Evolutionary conservation across 495 filamentous ascomycete species (phyloP).

Genomic region (Penicillium turbatum): DNA sequence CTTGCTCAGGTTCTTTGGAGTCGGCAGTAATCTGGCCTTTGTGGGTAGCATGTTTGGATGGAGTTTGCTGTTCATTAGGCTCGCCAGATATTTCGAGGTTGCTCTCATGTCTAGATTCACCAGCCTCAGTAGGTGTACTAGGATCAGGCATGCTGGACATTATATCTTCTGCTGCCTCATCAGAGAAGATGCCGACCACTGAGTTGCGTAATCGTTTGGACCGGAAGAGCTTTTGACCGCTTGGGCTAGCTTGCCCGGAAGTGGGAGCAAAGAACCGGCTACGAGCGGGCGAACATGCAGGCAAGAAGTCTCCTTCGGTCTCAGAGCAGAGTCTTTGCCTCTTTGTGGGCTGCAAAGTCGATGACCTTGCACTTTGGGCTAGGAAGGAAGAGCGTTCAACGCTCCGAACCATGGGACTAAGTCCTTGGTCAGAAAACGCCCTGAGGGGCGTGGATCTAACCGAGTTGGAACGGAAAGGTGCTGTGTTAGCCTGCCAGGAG

Average conservation of each 20-base stretch:
- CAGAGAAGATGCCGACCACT: constrained; percentile 58
- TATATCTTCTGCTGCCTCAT: constrained; percentile 61
- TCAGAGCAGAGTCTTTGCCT: constrained; percentile 59
- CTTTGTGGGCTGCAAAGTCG: constrained; percentile 52
- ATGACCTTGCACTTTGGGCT: constrained; percentile 38
- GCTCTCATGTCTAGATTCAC: constrained; percentile 23
- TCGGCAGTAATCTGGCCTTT: not conserved
- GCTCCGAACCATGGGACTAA: constrained; percentile 39
- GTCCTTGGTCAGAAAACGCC: constrained; percentile 33
- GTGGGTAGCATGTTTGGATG: not conserved
- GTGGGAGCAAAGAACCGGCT: constrained; percentile 57
- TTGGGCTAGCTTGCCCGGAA: constrained; percentile 46
- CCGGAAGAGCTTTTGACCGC: constrained; percentile 40
- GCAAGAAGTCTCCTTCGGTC: constrained; percentile 39
- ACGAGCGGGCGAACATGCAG: constrained; percentile 33
- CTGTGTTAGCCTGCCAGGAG: constrained; percentile 51
- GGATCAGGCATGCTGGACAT: constrained; percentile 51
- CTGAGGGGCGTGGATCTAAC: constrained; percentile 38
- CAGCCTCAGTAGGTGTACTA: not conserved
- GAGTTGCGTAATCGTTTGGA: constrained; percentile 47
- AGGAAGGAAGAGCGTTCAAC: constrained; percentile 45
- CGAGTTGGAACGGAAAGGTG: constrained; percentile 29
- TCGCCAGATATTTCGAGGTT: constrained; percentile 13
- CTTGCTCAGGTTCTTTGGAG: not conserved
- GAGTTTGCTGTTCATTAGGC: not conserved